Conservation (phyloP, 495 filamentous ascomycete species). For the Xylaria telfairii region DNA sequence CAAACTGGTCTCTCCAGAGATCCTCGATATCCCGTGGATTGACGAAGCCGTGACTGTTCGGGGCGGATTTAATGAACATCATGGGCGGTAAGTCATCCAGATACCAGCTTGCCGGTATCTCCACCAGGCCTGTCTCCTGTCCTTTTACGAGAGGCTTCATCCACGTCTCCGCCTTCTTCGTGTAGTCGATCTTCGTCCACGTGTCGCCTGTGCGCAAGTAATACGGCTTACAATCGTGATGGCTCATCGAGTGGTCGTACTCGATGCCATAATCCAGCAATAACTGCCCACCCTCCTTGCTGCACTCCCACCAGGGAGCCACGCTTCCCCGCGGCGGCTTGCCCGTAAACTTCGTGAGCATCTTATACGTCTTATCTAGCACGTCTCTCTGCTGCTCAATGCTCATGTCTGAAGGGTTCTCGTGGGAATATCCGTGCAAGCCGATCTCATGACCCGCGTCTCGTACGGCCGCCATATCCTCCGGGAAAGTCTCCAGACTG, state of each 20-base stretch:
- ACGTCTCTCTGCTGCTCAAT: constrained; percentile 77
- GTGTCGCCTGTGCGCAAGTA: constrained; percentile 55
- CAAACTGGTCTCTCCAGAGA: constrained; percentile 65
- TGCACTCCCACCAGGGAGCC: constrained; percentile 72
- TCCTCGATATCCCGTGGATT: constrained; percentile 61
- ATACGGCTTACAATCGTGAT: constrained; percentile 64
- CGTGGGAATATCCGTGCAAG: constrained; percentile 76
- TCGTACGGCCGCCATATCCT: constrained; percentile 73
- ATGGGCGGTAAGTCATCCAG: constrained; percentile 63
- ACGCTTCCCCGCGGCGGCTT: constrained; percentile 76
- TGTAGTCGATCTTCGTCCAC: constrained; percentile 59
- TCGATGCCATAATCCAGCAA: constrained; percentile 73
- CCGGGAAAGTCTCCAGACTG: constrained; percentile 77
- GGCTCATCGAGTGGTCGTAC: constrained; percentile 58
- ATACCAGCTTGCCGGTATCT: constrained; percentile 65
- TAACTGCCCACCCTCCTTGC: constrained; percentile 69
- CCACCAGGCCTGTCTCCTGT: constrained; percentile 56
- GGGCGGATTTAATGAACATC: constrained; percentile 62
- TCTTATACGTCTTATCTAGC: constrained; percentile 75
- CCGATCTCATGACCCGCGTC: constrained; percentile 83
- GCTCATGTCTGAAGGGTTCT: constrained; percentile 76
- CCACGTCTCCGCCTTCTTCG: constrained; percentile 58
- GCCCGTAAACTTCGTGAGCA: constrained; percentile 75
- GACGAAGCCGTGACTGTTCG: constrained; percentile 64
- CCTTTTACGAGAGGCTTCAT: constrained; percentile 60